Percentiles rank a stretch among this genome's conserved stretches.
Conservation (phyloP, 116 monocot species). For the Iris pallida region DNA sequence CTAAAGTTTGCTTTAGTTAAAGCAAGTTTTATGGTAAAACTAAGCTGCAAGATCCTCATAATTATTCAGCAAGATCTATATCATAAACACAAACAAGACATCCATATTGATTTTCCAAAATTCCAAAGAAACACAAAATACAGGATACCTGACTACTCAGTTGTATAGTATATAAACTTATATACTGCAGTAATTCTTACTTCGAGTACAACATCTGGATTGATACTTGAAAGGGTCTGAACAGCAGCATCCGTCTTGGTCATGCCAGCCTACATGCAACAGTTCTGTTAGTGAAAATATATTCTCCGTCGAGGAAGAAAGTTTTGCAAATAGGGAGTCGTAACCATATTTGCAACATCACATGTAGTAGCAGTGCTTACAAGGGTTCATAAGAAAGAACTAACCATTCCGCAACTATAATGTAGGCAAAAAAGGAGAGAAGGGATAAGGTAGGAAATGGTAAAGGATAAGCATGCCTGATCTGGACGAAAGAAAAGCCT, state of each 20-base stretch:
- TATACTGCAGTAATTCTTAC: constrained; percentile 22
- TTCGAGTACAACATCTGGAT: constrained; percentile 91
- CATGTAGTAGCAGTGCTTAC: no score
- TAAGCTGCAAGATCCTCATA: no score
- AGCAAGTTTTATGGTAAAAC: no score
- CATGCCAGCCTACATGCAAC: constrained; percentile 75
- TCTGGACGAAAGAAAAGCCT: constrained; percentile 97
- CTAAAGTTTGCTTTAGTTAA: no score
- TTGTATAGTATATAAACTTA: no score
- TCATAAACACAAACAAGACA: no score
- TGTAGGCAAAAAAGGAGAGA: background rate
- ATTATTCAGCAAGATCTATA: no score
- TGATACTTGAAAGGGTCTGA: constrained; percentile 89
- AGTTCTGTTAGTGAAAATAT: constrained; percentile 2
- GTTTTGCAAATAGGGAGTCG: background rate
- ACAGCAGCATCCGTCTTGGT: constrained; percentile 98
- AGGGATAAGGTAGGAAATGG: background rate
- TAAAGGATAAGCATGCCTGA: constrained; percentile 58
- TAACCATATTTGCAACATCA: no score
- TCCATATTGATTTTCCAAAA: no score
- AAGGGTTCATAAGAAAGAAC: background rate
- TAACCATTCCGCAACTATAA: background rate
- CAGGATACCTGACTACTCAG: no score
- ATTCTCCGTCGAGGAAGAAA: constrained; percentile 6
- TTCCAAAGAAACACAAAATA: no score